A percentile compares a stretch with the other conserved stretches of the same genome.
phyloP scores from a whole-genome alignment of 768 basidiomycete species.

The Amanita rimosa region DNA sequence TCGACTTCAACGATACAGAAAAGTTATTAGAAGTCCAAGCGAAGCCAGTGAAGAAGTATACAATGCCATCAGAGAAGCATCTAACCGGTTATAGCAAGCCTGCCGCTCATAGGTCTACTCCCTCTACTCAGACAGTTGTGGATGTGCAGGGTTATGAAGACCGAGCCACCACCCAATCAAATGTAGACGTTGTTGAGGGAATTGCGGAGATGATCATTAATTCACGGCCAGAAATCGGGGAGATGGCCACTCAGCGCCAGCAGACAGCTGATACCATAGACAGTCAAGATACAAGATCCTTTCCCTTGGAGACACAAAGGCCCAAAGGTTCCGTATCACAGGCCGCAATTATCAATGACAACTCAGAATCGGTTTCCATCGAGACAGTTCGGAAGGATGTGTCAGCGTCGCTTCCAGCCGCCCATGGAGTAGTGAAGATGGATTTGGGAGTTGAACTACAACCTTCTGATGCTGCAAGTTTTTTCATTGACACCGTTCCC shows the following conservation, averaged over 20 bases:
- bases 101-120: background rate
- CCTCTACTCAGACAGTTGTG: too few relatives aligned
- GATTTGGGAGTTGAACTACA: background rate
- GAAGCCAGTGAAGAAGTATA: slow-evolving; percentile 9
- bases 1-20: slow-evolving; percentile 57
- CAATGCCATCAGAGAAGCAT: slow-evolving; percentile 4
- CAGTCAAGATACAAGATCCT: too few relatives aligned
- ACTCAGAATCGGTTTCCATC: background rate
- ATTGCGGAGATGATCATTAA: slow-evolving; percentile 24
- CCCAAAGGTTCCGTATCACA: background rate
- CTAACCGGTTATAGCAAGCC: slow-evolving; percentile 6
- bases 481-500: slow-evolving; percentile 33
- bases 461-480: slow-evolving; percentile 8
- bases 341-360: background rate
- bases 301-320: too few relatives aligned
- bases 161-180: background rate
- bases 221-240: background rate
- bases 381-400: too few relatives aligned
- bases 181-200: slow-evolving; percentile 15
- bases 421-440: too few relatives aligned
- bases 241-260: too few relatives aligned
- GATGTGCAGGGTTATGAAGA: background rate
- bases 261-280: too few relatives aligned
- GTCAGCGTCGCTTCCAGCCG: background rate
- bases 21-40: slow-evolving; percentile 27